phyloP scores from a whole-genome alignment of 257 asterid species.

The Anisodus acutangulus region DNA sequence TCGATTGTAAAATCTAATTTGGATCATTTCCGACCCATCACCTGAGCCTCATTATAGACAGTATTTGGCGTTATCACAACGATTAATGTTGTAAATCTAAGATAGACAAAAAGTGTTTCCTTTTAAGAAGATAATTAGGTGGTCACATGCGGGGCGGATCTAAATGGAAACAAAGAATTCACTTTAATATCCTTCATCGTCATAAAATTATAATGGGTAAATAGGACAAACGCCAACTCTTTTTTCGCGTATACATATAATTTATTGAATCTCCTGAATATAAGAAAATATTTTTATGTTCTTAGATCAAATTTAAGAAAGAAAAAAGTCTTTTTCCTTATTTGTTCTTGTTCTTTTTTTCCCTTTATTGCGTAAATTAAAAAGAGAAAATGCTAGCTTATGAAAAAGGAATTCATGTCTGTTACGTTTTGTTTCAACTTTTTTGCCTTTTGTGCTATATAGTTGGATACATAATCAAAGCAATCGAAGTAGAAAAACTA shows the following conservation, averaged over 20 bases:
- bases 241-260: too few species aligned
- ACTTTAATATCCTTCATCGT: background rate
- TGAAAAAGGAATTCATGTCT: constrained; percentile 22
- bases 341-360: background rate
- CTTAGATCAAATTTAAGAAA: background rate
- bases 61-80: background rate
- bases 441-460: constrained; percentile 5
- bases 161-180: too few species aligned
- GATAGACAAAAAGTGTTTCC: background rate
- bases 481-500: background rate
- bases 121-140: too few species aligned
- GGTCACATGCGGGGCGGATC: too few species aligned
- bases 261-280: too few species aligned
- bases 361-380: background rate
- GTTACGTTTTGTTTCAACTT: constrained; percentile 25
- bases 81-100: background rate
- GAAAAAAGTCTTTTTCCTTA: background rate
- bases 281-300: background rate
- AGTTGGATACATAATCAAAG: background rate
- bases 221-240: too few species aligned
- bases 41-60: background rate
- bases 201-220: background rate
- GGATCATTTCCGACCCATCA: background rate
- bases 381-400: background rate
- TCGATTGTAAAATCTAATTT: background rate